These are phyloP conservation scores for Pichia sp. DNA, from an alignment of 1,139 yeast genomes.

Conservation along the genomic window DNA sequence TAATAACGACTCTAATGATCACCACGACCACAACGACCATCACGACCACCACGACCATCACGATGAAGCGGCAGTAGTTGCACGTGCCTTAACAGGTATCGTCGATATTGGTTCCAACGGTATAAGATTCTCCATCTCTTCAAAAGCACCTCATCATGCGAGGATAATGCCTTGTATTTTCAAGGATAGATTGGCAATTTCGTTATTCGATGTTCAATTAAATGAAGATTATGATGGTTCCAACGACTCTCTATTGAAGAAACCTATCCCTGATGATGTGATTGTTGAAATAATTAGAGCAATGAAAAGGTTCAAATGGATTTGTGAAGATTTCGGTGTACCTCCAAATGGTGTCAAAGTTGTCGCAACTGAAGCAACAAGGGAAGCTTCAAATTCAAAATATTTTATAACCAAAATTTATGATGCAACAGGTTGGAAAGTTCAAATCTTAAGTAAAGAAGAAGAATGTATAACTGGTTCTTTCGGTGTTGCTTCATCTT, in stretches of 20 bases:
- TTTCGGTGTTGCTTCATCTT: constrained; percentile 62
- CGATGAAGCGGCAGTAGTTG: constrained; percentile 44
- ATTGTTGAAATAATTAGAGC: constrained; percentile 51
- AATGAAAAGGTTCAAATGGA: constrained; percentile 52
- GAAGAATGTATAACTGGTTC: constrained; percentile 60
- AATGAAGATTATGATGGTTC: constrained; percentile 27
- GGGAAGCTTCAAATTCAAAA: constrained; percentile 53
- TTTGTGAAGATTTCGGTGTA: constrained; percentile 64
- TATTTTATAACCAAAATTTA: constrained; percentile 46
- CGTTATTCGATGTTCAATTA: constrained; percentile 53
- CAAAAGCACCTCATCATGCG: constrained; percentile 56
- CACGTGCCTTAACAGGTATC: constrained; percentile 47
- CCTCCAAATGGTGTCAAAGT: constrained; percentile 48
- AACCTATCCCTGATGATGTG: constrained; percentile 48
- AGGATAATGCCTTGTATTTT: constrained; percentile 64
- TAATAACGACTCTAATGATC: constrained; percentile 21
- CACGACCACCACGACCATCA: constrained; percentile 23
- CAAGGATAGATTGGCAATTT: constrained; percentile 60
- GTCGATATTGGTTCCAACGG: constrained; percentile 69
- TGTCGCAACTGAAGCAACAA: constrained; percentile 61
- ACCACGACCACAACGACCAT: constrained; percentile 23
- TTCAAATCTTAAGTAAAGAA: constrained; percentile 45
- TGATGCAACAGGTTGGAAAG: constrained; percentile 54
- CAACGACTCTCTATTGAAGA: constrained; percentile 27
- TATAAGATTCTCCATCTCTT: constrained; percentile 57